Base-by-base conservation (phyloP, 139 green algal genomes). In the Spirogloea muscicola region DNA sequence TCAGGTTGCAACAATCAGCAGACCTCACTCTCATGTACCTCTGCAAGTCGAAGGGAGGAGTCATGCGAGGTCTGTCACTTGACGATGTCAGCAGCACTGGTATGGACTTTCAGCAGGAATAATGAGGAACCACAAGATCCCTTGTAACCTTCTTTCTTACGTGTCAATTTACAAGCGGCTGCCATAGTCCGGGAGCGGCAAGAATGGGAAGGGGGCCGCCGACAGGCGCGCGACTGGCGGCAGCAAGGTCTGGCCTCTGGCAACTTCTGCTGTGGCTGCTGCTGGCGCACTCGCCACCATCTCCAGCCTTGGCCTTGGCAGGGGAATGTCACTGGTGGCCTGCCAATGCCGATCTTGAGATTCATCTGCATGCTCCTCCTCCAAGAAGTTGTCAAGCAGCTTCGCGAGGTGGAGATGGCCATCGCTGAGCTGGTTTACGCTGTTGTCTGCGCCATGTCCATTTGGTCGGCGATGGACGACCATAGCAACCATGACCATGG, bases 401-500 rank as follows among this genome's bases (percentile, higher is more conserved):
- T 60, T 29, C 36, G 46, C 46, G 21, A 31, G 2, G 49, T 59
- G 49, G 33, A 27, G 9, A 27, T 1, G 49, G 49, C 16, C 10
- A 21, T 5, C 29, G 44, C 41, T 68, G 27, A 61, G 41, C 27
- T 37, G n/a, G 41, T 59, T 13, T 61, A 6, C 4, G 18, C 7
- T 3, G 33, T 59, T 4, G 33, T 27, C 16, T 61, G 39, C 13
- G 59, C 41, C 13, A n/a, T n/a, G n/a, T n/a, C 13, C 29, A 36
- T 72, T 58, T 34, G 90, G 92, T 42, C 87, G 33, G 33, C 94
- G 81, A 82, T 97, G 92, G 10, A 92, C 18, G 5, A 91, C 75
- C 74, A 98, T 86, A 40, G 72, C 80, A 1, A 60, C 58, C 89
- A 98, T 92, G 70, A 95, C 87, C 37, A 93, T 31, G 25, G 94